Conservation (phyloP, 768 basidiomycete species). For the Leccinum uliginosum region DNA sequence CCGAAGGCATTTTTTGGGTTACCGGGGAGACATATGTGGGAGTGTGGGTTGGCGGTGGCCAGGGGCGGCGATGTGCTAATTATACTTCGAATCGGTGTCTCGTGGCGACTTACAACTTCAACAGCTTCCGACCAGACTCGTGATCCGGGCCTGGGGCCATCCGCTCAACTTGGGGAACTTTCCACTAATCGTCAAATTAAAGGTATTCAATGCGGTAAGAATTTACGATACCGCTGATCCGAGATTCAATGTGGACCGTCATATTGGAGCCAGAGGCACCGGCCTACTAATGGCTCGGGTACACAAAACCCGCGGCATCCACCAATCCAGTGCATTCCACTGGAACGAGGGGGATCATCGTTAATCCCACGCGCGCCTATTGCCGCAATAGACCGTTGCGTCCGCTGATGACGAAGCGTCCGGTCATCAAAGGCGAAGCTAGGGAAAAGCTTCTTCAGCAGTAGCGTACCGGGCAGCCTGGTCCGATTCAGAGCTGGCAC, state of each 20-base stretch:
- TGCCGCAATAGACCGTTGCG: background rate
- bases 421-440: background rate
- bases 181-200: too few species aligned
- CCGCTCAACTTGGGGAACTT: background rate
- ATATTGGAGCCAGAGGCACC: too few species aligned
- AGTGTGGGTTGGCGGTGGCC: background rate
- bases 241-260: background rate
- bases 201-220: too few species aligned
- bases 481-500: background rate
- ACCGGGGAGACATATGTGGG: constrained; percentile 12
- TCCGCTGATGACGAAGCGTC: background rate
- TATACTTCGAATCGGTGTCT: background rate
- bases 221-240: background rate
- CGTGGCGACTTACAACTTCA: background rate
- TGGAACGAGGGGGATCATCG: background rate
- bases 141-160: background rate
- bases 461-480: background rate
- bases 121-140: background rate
- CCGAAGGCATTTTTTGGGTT: constrained; percentile 12
- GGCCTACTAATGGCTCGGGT: too few species aligned
- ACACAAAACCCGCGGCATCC: background rate
- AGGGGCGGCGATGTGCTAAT: constrained; percentile 5
- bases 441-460: background rate
- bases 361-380: background rate
- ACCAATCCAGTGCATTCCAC: too few species aligned